Conservation (phyloP, 148 eudicot species). For the Chenopodium album region DNA sequence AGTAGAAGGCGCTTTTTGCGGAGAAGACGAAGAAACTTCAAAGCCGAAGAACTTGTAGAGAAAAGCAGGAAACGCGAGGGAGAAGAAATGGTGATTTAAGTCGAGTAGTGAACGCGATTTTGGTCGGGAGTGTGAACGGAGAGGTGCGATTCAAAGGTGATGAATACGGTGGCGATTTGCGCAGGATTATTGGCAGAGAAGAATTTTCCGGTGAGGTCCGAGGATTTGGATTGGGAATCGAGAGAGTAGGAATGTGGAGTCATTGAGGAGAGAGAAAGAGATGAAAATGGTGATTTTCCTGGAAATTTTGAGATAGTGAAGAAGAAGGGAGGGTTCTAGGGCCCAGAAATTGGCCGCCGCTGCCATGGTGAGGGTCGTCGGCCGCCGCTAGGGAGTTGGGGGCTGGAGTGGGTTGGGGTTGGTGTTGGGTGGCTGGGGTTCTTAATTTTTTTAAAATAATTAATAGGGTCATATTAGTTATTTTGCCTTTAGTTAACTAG, state of each 20-base stretch:
- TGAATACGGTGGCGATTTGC: slow-evolving; percentile 55
- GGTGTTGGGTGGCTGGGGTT: too few relatives aligned
- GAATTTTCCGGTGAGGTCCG: slow-evolving; percentile 61
- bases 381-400: too few relatives aligned
- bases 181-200: slow-evolving; percentile 51
- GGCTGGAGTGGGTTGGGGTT: too few relatives aligned
- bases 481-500: too few relatives aligned
- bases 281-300: not conserved
- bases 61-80: slow-evolving; percentile 78
- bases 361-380: too few relatives aligned
- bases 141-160: slow-evolving; percentile 60
- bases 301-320: not conserved
- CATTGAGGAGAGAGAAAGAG: slow-evolving; percentile 36
- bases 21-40: slow-evolving; percentile 47
- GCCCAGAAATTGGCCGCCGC: not conserved
- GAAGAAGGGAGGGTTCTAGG: slow-evolving; percentile 10
- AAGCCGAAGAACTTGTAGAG: slow-evolving; percentile 76
- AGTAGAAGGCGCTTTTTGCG: slow-evolving; percentile 28
- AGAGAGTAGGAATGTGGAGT: slow-evolving; percentile 29
- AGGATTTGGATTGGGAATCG: slow-evolving; percentile 58
- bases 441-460: too few relatives aligned
- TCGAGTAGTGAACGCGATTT: slow-evolving; percentile 24
- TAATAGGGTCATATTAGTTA: too few relatives aligned
- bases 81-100: slow-evolving; percentile 54
- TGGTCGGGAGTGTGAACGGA: slow-evolving; percentile 64